Percentiles rank a stretch among this genome's conserved stretches.
These are phyloP conservation scores for Hansenula anomala DNA, from an alignment of 1,139 yeast species.

Conservation along the genomic window DNA sequence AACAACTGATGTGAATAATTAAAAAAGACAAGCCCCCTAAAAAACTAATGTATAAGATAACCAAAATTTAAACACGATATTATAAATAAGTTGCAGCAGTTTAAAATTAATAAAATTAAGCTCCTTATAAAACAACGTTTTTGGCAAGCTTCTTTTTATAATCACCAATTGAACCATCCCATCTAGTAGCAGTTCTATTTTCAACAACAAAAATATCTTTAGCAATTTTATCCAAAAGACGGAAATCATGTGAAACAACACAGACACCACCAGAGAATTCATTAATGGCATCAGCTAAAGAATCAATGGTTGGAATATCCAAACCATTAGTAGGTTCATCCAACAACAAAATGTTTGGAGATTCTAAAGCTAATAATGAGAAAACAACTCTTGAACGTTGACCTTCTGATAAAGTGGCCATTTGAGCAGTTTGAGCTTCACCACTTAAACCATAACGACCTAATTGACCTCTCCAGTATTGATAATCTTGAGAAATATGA, in stretches of 20 bases:
- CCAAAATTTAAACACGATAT: too few relatives aligned
- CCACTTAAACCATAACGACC: constrained; percentile 99
- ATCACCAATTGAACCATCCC: constrained; percentile 89
- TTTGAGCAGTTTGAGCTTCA: constrained; percentile 96
- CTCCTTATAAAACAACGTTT: constrained; percentile 63
- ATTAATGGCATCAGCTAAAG: constrained; percentile 93
- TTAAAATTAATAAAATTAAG: too few relatives aligned
- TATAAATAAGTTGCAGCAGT: too few relatives aligned
- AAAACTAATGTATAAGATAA: too few relatives aligned
- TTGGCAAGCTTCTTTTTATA: constrained; percentile 93
- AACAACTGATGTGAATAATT: too few relatives aligned
- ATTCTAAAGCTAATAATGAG: constrained; percentile 90
- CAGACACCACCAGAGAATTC: constrained; percentile 97
- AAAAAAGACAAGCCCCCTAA: too few relatives aligned
- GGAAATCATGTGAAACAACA: constrained; percentile 98
- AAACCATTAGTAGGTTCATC: constrained; percentile 99
- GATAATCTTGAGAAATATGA: constrained; percentile 90
- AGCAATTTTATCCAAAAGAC: constrained; percentile 94
- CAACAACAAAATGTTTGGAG: constrained; percentile 88
- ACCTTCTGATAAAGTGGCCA: constrained; percentile 98
- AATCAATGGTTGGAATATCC: constrained; percentile 97
- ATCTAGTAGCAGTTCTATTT: constrained; percentile 89
- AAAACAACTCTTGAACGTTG: constrained; percentile 98
- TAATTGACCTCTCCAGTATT: constrained; percentile 98
- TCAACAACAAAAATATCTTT: constrained; percentile 96